Percentiles rank a stretch among this genome's conserved stretches.
Conservation (phyloP, 2,329 filamentous ascomycete species). For the Diaporthe ilicicola region DNA sequence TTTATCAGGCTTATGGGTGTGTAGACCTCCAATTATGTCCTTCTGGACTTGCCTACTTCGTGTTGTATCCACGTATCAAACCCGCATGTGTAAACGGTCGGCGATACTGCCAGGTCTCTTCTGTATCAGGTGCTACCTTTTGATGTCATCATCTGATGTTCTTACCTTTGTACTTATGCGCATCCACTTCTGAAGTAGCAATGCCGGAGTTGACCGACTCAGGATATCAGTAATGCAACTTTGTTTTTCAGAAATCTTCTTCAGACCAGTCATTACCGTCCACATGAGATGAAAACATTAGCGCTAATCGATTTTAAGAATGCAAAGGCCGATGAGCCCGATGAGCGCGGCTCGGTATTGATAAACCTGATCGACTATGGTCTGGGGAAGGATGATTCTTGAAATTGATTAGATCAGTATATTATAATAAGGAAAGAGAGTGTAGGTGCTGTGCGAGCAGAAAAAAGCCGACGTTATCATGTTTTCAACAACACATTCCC, state of each 20-base stretch:
- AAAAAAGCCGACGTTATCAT: too few species aligned
- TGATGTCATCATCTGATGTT: constrained; percentile 10
- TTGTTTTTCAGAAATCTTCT: background rate
- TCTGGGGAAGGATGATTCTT: background rate
- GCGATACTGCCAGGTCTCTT: background rate
- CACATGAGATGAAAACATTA: too few species aligned
- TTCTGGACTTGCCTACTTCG: too few species aligned
- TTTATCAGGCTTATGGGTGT: background rate
- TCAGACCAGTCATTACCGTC: too few species aligned
- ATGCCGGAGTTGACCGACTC: background rate
- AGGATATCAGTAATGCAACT: background rate
- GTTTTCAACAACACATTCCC: too few species aligned
- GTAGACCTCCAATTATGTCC: background rate
- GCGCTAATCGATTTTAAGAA: too few species aligned
- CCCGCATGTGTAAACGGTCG: background rate
- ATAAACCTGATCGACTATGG: background rate
- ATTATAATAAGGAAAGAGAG: too few species aligned
- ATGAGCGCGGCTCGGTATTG: background rate
- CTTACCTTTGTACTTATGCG: background rate
- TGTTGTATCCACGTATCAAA: background rate
- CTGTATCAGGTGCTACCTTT: background rate
- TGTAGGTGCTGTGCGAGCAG: background rate
- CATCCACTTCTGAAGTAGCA: too few species aligned
- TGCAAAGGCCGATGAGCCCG: background rate
- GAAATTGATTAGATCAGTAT: background rate